Conservation (phyloP, 768 basidiomycete species). For the Filobasidium floriforme region DNA sequence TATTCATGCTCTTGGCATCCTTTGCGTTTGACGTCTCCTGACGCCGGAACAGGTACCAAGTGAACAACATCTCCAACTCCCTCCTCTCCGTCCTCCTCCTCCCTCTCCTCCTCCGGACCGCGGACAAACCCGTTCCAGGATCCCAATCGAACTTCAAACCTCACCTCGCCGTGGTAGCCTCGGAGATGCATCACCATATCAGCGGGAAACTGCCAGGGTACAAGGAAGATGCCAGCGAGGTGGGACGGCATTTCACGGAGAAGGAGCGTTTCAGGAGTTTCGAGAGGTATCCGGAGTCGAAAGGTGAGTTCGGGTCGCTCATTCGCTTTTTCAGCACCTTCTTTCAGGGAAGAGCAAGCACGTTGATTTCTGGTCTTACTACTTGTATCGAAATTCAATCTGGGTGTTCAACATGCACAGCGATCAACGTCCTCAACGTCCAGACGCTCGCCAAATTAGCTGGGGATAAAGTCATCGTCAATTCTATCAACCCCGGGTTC, state of each 20-base stretch:
- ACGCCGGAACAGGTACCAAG: slow-evolving; percentile 28
- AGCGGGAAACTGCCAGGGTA: slow-evolving; percentile 14
- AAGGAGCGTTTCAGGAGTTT: slow-evolving; percentile 1
- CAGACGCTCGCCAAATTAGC: slow-evolving; percentile 4
- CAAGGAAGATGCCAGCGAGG: slow-evolving; percentile 13
- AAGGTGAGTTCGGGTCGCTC: too few species aligned
- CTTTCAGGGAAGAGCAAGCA: too few species aligned
- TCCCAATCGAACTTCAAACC: slow-evolving; percentile 12
- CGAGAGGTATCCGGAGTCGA: slow-evolving; percentile 11
- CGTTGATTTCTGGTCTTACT: too few species aligned
- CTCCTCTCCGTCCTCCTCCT: slow-evolving; percentile 26
- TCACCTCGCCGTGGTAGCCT: slow-evolving; percentile 20
- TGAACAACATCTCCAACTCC: slow-evolving; percentile 27
- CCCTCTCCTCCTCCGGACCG: slow-evolving; percentile 21
- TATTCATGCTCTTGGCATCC: too few species aligned
- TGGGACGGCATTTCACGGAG: slow-evolving; percentile 14
- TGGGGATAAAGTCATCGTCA: slow-evolving; percentile 14
- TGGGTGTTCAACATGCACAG: too few species aligned
- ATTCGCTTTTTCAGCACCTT: too few species aligned
- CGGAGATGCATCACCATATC: slow-evolving; percentile 17
- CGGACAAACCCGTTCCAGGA: slow-evolving; percentile 12
- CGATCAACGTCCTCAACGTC: slow-evolving; percentile 14
- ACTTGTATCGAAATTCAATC: too few species aligned
- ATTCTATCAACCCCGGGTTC: slow-evolving; percentile 19
- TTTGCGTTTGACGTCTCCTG: too few species aligned